Evolutionary conservation across 1,139 yeast species (phyloP), one percentile per base, ranked within the genome.

Genomic region (Suhomyces anneliseae): DNA sequence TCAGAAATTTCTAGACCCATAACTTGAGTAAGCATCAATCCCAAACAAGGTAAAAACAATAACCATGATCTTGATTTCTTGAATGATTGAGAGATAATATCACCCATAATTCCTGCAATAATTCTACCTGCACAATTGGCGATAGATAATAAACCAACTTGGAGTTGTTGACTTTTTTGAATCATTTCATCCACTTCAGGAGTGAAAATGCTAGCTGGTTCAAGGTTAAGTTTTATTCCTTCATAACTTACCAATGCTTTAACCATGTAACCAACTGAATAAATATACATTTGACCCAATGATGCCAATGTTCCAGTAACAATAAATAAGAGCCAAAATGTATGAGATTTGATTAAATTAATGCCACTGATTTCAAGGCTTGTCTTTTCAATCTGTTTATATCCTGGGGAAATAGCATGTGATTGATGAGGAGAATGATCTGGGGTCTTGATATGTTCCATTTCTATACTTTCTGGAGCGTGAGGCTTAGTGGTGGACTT

Each of bases 231-330:
- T 8, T 51, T 46, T n/a, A 48, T 34, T 49, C 51, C 39, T 36
- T 46, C 50, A 7, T 62, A 58, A 15, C 69, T 70, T 15, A 74
- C 62, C 32, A 81, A 66, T 0, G 87, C 82, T 53, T 75, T 77
- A 9, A 79, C 82, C 65, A 82, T 79, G 56, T 78, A 80, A 1
- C 87, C 87, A 15, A 80, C 81, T 0, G 84, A 79, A 55, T 81
- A 82, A 26, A 82, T 82, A 59, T 79, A 82, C 82, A 81, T 77
- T 58, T 81, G 86, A 8, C 86, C 85, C 54, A 81, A 53, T 0
- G 83, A 78, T 0, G 85, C 84, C 43, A 79, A 61, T 2, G 77
- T 50, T 0, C 85, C 84, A 2, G 82, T 66, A 7, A 74, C 61
- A 1, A 69, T 37, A 39, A 78, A 73, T 5, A 81, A 53, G 2